Evolutionary conservation across 2,329 filamentous ascomycete genomes (phyloP).

Genomic region (Rhynchosporium agropyri): DNA sequence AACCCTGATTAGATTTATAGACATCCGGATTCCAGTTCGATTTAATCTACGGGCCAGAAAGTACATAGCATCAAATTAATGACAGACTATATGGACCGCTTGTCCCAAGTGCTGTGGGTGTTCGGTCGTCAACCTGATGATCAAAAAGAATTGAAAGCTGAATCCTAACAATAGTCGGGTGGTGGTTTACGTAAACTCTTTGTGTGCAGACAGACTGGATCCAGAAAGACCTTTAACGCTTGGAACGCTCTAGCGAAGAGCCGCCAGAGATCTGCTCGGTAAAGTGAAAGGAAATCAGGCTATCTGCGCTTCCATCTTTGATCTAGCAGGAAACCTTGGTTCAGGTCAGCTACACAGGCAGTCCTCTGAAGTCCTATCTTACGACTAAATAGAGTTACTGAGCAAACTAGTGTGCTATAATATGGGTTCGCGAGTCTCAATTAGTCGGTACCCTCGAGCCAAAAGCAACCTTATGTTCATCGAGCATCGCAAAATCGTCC

Average conservation of each 20-base stretch:
- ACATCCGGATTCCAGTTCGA: slow-evolving; percentile 14
- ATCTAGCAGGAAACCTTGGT: slow-evolving; percentile 82
- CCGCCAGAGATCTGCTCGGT: slow-evolving; percentile 67
- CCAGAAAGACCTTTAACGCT: slow-evolving; percentile 52
- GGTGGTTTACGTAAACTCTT: slow-evolving; percentile 54
- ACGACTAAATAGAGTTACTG: slow-evolving; percentile 43
- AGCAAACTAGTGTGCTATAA: slow-evolving; percentile 50
- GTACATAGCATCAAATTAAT: slow-evolving; percentile 29
- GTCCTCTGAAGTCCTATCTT: neutral
- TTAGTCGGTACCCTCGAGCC: slow-evolving; percentile 49
- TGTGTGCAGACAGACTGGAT: slow-evolving; percentile 53
- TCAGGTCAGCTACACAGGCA: slow-evolving; percentile 33
- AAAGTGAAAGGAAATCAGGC: slow-evolving; percentile 78
- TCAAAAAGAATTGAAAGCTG: neutral
- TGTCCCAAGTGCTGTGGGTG: slow-evolving; percentile 17
- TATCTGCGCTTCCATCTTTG: slow-evolving; percentile 89
- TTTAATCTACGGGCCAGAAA: slow-evolving; percentile 20
- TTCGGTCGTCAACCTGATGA: neutral
- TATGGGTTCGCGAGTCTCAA: slow-evolving; percentile 49
- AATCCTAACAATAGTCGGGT: slow-evolving; percentile 36
- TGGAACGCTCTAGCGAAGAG: slow-evolving; percentile 47
- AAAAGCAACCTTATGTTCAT: slow-evolving; percentile 62
- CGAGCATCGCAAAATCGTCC: slow-evolving; percentile 60
- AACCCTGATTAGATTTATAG: neutral
- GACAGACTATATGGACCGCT: slow-evolving; percentile 19